Conservation (phyloP, 2,329 filamentous ascomycete genomes). For the Colletotrichum spaethianum region DNA sequence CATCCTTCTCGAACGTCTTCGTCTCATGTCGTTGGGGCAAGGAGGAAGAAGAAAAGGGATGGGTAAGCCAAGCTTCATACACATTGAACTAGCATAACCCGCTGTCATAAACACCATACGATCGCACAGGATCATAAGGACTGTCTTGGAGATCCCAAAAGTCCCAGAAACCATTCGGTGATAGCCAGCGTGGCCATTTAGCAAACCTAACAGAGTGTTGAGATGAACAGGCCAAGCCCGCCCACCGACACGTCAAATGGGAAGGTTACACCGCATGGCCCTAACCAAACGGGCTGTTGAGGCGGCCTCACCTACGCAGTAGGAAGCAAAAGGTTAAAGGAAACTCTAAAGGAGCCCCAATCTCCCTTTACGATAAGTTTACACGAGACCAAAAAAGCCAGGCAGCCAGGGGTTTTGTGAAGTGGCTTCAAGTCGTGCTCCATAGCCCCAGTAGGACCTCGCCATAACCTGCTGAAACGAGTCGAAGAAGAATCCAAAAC, state of each 20-base stretch:
- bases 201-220: conserved; percentile 9
- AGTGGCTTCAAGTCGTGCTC: not conserved
- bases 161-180: not conserved
- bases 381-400: not conserved
- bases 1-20: conserved; percentile 31
- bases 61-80: not conserved
- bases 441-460: conserved; percentile 1
- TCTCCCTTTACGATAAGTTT: conserved; percentile 23
- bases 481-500: not conserved
- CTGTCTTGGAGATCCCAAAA: not conserved
- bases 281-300: not conserved
- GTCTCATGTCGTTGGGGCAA: conserved; percentile 15
- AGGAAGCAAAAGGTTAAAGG: conserved; percentile 20
- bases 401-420: too few species aligned
- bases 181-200: not conserved
- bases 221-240: not conserved
- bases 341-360: conserved; percentile 28
- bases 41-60: not conserved
- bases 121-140: not conserved
- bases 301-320: not conserved
- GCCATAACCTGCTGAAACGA: conserved; percentile 28
- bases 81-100: not conserved
- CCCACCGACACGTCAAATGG: not conserved
- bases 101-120: not conserved
- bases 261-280: conserved; percentile 21